phyloP scores from a whole-genome alignment of 2,329 filamentous ascomycete genomes.

The Colletotrichum sansevieriae region DNA sequence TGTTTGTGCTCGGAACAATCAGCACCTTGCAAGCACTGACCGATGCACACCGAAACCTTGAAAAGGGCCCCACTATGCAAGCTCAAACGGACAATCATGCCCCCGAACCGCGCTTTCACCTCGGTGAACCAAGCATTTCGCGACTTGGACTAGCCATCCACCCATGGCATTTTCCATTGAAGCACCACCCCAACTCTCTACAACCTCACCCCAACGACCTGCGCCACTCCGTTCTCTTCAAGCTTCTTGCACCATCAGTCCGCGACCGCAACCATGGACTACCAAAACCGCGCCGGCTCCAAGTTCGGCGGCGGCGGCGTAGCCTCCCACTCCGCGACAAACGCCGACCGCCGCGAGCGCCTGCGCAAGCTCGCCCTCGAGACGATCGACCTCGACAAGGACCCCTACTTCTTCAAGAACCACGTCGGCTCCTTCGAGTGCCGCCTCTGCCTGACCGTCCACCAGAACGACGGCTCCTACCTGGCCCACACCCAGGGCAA shows the following conservation, averaged over 20 bases:
- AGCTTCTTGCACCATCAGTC: too few species aligned
- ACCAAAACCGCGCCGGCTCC: conserved; percentile 93
- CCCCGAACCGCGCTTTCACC: conserved; percentile 21
- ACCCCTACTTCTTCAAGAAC: conserved; percentile 99
- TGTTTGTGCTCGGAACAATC: neutral
- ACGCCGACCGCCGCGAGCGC: conserved; percentile 96
- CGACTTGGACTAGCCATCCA: neutral
- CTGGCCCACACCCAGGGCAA: conserved; percentile 98
- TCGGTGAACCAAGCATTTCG: conserved; percentile 10
- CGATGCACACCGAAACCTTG: neutral
- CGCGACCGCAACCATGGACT: conserved; percentile 66
- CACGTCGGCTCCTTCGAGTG: conserved; percentile 99
- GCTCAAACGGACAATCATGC: conserved; percentile 19
- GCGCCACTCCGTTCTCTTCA: too few species aligned
- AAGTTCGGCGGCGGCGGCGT: conserved; percentile 99
- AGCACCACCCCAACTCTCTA: too few species aligned
- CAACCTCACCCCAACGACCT: neutral
- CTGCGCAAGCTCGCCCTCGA: conserved; percentile 98
- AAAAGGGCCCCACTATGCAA: neutral
- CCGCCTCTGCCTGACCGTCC: conserved; percentile 94
- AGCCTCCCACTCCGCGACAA: conserved; percentile 91
- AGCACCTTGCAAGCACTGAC: conserved; percentile 1
- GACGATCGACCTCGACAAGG: conserved; percentile 98
- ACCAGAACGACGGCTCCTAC: conserved; percentile 99
- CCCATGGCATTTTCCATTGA: neutral